A percentile compares a stretch with the other conserved stretches of the same genome.
Conservation (phyloP, 371 early-diverging fungal species). For the Actinomucor elegans region DNA sequence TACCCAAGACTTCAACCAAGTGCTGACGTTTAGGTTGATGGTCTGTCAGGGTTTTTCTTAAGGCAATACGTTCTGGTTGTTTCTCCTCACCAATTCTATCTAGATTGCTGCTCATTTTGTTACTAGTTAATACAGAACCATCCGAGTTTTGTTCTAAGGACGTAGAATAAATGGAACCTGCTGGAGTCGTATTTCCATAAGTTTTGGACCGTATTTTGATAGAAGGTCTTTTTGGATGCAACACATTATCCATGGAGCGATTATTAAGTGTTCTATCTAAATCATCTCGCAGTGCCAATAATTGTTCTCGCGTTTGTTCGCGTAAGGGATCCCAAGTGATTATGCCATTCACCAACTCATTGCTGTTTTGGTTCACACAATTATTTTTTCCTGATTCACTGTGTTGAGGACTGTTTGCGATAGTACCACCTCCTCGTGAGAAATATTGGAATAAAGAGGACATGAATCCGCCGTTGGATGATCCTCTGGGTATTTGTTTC, state of each 20-base stretch:
- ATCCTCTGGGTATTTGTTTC: background rate
- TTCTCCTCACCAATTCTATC: background rate
- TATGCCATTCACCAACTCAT: conserved; percentile 10
- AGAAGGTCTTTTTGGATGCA: conserved; percentile 2
- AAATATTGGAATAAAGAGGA: conserved; percentile 30
- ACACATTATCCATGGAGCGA: background rate
- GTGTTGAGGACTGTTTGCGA: too few species aligned
- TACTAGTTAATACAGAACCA: background rate
- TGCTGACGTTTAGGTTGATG: conserved; percentile 21
- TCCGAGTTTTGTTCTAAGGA: conserved; percentile 11
- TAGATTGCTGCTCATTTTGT: background rate
- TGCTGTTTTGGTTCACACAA: background rate
- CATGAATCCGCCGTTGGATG: conserved; percentile 14
- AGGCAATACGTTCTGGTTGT: background rate
- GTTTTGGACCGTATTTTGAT: conserved; percentile 13
- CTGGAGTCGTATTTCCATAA: background rate
- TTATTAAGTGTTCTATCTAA: conserved; percentile 15
- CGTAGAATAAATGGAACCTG: background rate
- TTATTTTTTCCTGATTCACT: background rate
- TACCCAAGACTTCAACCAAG: conserved; percentile 44
- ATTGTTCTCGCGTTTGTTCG: conserved; percentile 26
- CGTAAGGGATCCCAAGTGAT: conserved; percentile 36
- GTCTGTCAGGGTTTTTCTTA: conserved; percentile 15
- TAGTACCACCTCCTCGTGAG: conserved; percentile 19
- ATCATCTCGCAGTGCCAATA: conserved; percentile 27